Base-by-base conservation (phyloP, 78 protist species). In the Dictyostelium discoideum region DNA sequence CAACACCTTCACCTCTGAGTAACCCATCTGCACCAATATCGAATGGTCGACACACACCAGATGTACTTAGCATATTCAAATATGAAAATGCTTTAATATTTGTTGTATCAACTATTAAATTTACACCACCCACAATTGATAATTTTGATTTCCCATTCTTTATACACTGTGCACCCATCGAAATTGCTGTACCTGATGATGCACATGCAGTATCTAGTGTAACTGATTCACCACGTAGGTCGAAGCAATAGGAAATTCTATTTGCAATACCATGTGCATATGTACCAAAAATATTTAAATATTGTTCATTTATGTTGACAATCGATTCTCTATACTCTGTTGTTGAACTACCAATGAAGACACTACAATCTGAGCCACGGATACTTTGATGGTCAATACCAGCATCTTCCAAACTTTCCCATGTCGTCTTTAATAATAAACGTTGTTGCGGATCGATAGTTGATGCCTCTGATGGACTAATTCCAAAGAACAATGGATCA, bases 151-250 rank as follows among this genome's bases (percentile, higher is more conserved):
- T 18, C 11, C 97, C 97, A 13, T 5, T 14, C 5, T 84, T 46
- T 32, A 98, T 16, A 20, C 83, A 73, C 20, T 40, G 22, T 60
- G 5, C 0, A 14, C 98, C 98, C 40, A 76, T 7, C 29, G 80
- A 46, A 22, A 93, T 3, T 10, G 98, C 98, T 11, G 92, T 93
- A 8, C 97, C 82, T 10, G 98, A 80, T 18, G 94, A 67, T 14
- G 98, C 92, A 90, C 99, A 98, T 5, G 99, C 99, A 18, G 98
- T 97, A 82, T 98, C 99, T 5, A 98, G 1, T 1, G 96, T 8
- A 13, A 98, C 3, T 1, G 97, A 86, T 20, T 98, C 97, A 4
- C 99, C 92, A 60, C 79, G 84, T 5, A 86, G 78, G 57, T 86
- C 85, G n/a, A 57, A 86, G 11, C 60, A 37, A 39, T 57, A 77